Base-by-base conservation (phyloP, 2,329 filamentous ascomycete genomes). In the Neurospora sp. region DNA sequence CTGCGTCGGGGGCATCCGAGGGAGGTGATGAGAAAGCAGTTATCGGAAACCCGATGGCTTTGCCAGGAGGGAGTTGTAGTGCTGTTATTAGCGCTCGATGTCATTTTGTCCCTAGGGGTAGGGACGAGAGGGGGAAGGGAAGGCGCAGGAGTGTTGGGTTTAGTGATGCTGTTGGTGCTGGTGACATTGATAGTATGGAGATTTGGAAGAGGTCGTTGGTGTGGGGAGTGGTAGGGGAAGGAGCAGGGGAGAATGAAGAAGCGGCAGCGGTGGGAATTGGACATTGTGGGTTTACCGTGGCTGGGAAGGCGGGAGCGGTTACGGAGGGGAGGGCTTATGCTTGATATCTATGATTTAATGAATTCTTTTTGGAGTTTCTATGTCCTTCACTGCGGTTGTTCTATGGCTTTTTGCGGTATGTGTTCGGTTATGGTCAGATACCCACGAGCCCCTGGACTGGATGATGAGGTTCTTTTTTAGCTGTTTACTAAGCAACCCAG, bases 51-150 rank as follows among this genome's bases (percentile, higher is more conserved):
- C 85, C 85, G 28, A 80, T 87, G 33, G 80, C 80, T 1, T 73
- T 87, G 41, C 76, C 75, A 28, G 83, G 81, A 38, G 84, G 84
- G 11, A 79, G 80, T 57, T 86, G 84, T 77, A 85, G 83, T 71
- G 85, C 84, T 8, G 84, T 85, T n/a, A 75, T 87, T 72, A 83
- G 81, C 75, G 80, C 84, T 33, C 77, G 81, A 67, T 86, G 84
- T 76, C 84, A 86, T 69, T 77, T 80, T 5, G 72, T 76, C 5
- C 3, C 19, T 23, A 28, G 41, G 19, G 75, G 74, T 8, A 77
- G 76, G 38, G 76, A 76, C 46, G 69, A 65, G 28, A 72, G 70
- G 43, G 39, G 72, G 65, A 75, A 76, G 28, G 69, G 19, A 68
- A 66, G 41, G 23, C 23, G 40, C 66, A 71, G 46, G 75, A 75